Base-by-base conservation (phyloP, 257 asterid species). In the Galeopsis tetrahit region DNA sequence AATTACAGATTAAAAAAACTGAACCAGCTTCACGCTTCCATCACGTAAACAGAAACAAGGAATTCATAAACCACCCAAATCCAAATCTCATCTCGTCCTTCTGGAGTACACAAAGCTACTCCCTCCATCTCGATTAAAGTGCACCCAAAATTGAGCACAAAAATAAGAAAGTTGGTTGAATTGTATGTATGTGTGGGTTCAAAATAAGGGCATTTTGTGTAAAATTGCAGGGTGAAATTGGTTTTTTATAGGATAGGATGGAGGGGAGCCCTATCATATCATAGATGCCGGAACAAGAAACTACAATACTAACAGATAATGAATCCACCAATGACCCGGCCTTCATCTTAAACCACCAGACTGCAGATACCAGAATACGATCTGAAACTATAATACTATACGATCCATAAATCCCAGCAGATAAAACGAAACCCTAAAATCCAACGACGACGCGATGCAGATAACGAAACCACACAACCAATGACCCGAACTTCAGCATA, bases 21-120 rank as follows among this genome's bases (percentile, higher is more conserved):
- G 66, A 36, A 51, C 72, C 78, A 80, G 63, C 60, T 63, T 7
- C 52, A 10, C 7, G 48, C 60, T 57, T 63, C 79, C 75, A 46
- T 59, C 33, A 67, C 1, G 52, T 28, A 33, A 56, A 63, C 36
- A 6, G 44, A n/a, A 53, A 44, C 10, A 73, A 42, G 46, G 8
- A 56, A 42, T 10, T 31, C 53, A 9, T 35, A 13, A 32, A 2
- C 56, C 56, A 49, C 56, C 56, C n/a, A 49, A 3, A 49, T 49
- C 56, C 56, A 49, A 49, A 49, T 49, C 56, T 49, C 21, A n/a
- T 49, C 56, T 49, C 56, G 28, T 49, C 5, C 13, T 48, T 48
- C 21, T 48, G 17, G 55, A 48, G 3, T n/a, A 3, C 17, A 48
- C 13, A 13, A 48, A 21, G 28, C 28, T 21, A 21, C 28, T 0